phyloP scores from a whole-genome alignment of 345 rosid genomes.

The Melastoma malabathricum region DNA sequence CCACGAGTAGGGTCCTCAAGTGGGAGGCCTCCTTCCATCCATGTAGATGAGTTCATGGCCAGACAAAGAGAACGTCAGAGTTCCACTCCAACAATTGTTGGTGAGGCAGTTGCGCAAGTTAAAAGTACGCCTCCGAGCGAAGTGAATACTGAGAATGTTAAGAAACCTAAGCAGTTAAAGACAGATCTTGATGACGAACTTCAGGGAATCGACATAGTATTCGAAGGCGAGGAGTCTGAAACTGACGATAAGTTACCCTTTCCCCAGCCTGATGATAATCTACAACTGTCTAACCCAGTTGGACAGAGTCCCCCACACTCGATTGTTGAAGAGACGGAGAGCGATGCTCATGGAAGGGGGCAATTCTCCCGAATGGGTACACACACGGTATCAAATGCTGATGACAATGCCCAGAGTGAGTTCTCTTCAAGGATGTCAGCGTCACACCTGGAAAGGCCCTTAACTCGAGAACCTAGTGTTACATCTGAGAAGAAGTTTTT shows the following conservation, averaged over 20 bases:
- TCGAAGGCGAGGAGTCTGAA: conserved; percentile 93
- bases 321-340: conserved; percentile 87
- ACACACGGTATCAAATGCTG: conserved; percentile 50
- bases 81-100: conserved; percentile 43
- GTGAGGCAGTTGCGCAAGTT: conserved; percentile 46
- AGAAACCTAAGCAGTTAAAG: conserved; percentile 66
- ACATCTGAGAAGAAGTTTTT: conserved; percentile 67
- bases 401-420: conserved; percentile 73
- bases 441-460: conserved; percentile 54
- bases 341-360: conserved; percentile 56
- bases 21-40: conserved; percentile 99
- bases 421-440: conserved; percentile 84
- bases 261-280: conserved; percentile 83
- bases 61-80: conserved; percentile 90
- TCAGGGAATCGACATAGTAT: conserved; percentile 86
- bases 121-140: conserved; percentile 35
- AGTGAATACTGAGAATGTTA: conserved; percentile 36
- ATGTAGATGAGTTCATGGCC: conserved; percentile 98
- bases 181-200: conserved; percentile 87
- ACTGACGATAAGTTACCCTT: conserved; percentile 76
- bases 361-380: conserved; percentile 61
- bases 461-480: conserved; percentile 69
- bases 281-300: conserved; percentile 64
- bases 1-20: conserved; percentile 75
- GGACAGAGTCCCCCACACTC: conserved; percentile 84